phyloP scores from a whole-genome alignment of 148 eudicot genomes.

The Rhododendron kiyosumense region DNA sequence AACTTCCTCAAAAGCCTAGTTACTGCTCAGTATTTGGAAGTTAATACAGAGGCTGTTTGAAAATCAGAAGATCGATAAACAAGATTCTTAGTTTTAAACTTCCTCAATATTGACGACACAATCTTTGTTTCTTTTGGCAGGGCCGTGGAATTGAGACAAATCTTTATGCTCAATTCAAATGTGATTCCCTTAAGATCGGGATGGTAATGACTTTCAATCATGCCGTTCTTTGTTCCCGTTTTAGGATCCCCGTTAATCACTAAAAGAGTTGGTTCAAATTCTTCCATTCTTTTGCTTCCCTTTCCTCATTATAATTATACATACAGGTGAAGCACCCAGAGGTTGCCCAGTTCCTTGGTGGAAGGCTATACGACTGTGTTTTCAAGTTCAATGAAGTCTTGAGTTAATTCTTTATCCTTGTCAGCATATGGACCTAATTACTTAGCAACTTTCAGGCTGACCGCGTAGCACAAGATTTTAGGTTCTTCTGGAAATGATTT shows the following conservation, averaged over 20 bases:
- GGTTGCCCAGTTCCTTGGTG: conserved; percentile 96
- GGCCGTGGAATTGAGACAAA: conserved; percentile 99
- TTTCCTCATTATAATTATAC: not conserved
- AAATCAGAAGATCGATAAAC: not conserved
- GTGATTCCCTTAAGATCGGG: conserved; percentile 95
- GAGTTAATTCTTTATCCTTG: conserved; percentile 14
- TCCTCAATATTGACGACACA: not conserved
- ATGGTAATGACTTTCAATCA: conserved; percentile 50
- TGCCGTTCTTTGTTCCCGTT: not conserved
- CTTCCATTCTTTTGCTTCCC: not conserved
- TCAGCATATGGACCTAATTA: not conserved
- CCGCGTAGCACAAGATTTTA: conserved; percentile 1
- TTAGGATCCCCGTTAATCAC: not conserved
- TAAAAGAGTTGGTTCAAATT: not conserved
- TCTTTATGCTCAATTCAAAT: conserved; percentile 89
- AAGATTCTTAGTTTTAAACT: not conserved
- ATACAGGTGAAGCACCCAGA: conserved; percentile 93
- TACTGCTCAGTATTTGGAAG: not conserved
- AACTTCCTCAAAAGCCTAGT: not conserved
- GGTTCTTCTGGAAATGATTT: not conserved
- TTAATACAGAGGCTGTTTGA: not conserved
- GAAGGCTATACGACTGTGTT: conserved; percentile 94
- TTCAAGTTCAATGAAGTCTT: conserved; percentile 77
- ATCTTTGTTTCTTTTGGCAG: conserved; percentile 30
- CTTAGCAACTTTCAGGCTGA: not conserved